These are phyloP conservation scores for Lactarius deliciosus DNA, from an alignment of 768 basidiomycete species.

Conservation along the genomic window DNA sequence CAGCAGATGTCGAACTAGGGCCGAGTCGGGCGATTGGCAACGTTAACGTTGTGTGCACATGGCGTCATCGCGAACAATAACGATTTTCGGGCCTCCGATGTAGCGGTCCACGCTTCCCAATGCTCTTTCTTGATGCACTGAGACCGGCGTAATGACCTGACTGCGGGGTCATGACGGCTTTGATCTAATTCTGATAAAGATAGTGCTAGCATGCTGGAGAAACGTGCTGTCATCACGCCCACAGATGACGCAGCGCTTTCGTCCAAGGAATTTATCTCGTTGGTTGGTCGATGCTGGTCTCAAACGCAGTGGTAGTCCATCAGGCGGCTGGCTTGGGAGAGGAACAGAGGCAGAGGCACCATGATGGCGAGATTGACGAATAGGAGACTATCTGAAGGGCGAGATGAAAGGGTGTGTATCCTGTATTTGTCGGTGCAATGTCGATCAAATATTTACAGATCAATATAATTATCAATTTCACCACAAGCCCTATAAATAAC, in stretches of 20 bases:
- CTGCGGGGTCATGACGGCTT: background rate
- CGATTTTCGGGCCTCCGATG: background rate
- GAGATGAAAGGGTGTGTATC: too few relatives aligned
- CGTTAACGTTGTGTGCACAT: background rate
- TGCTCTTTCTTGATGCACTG: background rate
- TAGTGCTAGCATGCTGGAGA: background rate
- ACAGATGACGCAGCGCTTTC: constrained; percentile 6
- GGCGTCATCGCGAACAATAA: too few relatives aligned
- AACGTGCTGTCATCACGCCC: accelerated
- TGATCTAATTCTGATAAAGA: background rate
- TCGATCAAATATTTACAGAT: background rate
- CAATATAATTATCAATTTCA: background rate
- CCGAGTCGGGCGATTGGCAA: background rate
- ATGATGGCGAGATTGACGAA: background rate
- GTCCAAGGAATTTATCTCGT: constrained; percentile 1
- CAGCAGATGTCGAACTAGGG: background rate
- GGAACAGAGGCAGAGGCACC: background rate
- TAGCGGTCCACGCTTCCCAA: too few relatives aligned
- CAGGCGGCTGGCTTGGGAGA: background rate
- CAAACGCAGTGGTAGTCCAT: background rate
- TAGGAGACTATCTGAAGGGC: too few relatives aligned
- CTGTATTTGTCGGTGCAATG: too few relatives aligned
- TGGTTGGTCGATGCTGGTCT: background rate
- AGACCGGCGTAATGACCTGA: background rate
- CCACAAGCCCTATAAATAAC: background rate